phyloP scores from a whole-genome alignment of 1,139 yeast species.

The Geotrichum restrictum region DNA sequence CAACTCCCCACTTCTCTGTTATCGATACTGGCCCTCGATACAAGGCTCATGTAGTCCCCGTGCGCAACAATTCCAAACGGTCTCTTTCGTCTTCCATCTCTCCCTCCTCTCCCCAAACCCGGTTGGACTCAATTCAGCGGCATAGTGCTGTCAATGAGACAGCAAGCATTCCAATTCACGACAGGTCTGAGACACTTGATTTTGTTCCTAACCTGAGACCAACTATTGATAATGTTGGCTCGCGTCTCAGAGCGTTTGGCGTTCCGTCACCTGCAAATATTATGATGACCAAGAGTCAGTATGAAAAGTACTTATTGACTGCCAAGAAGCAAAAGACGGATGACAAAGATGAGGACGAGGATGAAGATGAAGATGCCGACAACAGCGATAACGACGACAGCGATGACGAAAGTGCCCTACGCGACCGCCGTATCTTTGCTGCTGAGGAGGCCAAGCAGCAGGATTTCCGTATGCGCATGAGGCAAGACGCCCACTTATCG shows the following conservation, averaged over 20 bases:
- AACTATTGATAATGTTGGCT: slow-evolving; percentile 19
- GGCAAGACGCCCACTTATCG: slow-evolving; percentile 42
- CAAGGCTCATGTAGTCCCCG: slow-evolving; percentile 21
- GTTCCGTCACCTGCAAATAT: slow-evolving; percentile 19
- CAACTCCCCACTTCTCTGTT: slow-evolving; percentile 17
- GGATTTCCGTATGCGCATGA: slow-evolving; percentile 35
- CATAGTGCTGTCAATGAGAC: not conserved
- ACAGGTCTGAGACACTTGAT: slow-evolving; percentile 18
- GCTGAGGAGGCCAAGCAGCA: slow-evolving; percentile 30
- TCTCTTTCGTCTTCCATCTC: not conserved
- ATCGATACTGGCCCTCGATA: slow-evolving; percentile 19
- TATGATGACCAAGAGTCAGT: slow-evolving; percentile 22
- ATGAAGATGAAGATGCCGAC: slow-evolving; percentile 12
- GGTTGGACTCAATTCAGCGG: not conserved
- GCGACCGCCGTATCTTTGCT: slow-evolving; percentile 25
- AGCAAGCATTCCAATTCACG: slow-evolving; percentile 7
- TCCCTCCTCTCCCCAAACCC: not conserved
- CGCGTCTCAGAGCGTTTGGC: slow-evolving; percentile 18
- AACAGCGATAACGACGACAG: slow-evolving; percentile 7
- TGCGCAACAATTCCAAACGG: slow-evolving; percentile 3
- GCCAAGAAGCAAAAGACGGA: not conserved
- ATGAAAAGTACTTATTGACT: slow-evolving; percentile 14
- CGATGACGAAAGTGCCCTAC: slow-evolving; percentile 9
- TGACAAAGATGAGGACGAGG: slow-evolving; percentile 4
- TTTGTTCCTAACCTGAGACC: slow-evolving; percentile 22